Base-by-base conservation (phyloP, 208 protist species). In the Spongospora subterranea region DNA sequence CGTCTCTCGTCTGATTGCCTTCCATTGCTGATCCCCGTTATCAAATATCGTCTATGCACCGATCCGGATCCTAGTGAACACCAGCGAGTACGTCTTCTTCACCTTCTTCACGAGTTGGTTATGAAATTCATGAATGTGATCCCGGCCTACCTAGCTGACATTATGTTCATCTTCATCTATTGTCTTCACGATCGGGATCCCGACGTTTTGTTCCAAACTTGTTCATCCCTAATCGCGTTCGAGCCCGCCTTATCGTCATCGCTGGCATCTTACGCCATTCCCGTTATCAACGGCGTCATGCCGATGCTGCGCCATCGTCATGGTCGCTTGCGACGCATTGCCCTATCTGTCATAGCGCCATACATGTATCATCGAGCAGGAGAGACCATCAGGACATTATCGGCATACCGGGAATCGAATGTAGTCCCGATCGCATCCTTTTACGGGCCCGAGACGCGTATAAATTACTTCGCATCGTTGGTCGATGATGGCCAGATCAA, bases 11-110 rank as follows among this genome's bases (percentile, higher is more conserved):
- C 6, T 35, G 71, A 82, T 35, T 82, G 40, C 71, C n/a, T 82
- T 6, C 71, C 71, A n/a, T 82, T 82, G 71, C 35, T 82, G 71
- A 82, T 82, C 13, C 71, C 71, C 17, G 71, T 82, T 6, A 43
- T 82, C n/a, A 43, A 35, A 43, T 82, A 82, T 43, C 71, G 71
- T n/a, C n/a, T 43, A 13, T 6, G 17, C 13, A 35, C 11, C 13
- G 71, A 82, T 20, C 6, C 71, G 17, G 71, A 60, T 29, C 50
- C 50, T 29, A 60, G 50, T 24, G 50, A 60, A 24, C 6, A 29
- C 50, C 50, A 60, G 50, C 50, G 50, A 24, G 13, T 6, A 24
- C 13, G 24, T 24, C 50, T 60, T 60, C 50, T 60, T 60, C 50
- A 60, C 13, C 50, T 60, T 6, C 50, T 60, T 6, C 6, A 60